phyloP scores from a whole-genome alignment of 768 basidiomycete species.

The Sporobolomyces pararoseus region DNA sequence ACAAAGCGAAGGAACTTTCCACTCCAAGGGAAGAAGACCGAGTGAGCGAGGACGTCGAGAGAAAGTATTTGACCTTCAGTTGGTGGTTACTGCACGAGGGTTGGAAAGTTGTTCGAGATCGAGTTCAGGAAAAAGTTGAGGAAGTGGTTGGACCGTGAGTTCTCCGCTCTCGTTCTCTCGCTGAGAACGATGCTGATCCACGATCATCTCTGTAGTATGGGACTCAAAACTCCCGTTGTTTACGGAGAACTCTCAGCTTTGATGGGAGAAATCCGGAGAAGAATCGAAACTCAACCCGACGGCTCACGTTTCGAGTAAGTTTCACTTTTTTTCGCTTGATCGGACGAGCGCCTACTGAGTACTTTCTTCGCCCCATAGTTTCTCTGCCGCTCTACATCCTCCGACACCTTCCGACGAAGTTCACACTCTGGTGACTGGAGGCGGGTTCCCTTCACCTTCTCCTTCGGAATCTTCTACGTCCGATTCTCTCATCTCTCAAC shows the following conservation, averaged over 20 bases:
- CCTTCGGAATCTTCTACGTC: neutral
- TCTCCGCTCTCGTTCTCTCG: neutral
- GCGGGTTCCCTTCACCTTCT: conserved; percentile 41
- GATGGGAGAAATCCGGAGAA: conserved; percentile 66
- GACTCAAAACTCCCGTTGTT: conserved; percentile 71
- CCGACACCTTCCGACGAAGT: conserved; percentile 67
- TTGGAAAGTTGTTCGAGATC: conserved; percentile 75
- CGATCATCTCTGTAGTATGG: conserved; percentile 58
- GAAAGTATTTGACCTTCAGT: conserved; percentile 74
- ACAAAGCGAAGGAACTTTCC: conserved; percentile 47
- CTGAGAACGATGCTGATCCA: neutral
- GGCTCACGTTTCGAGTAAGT: conserved; percentile 54
- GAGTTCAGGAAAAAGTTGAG: conserved; percentile 70
- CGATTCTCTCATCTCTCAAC: conserved; percentile 46
- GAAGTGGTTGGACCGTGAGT: conserved; percentile 78
- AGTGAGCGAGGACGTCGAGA: conserved; percentile 62
- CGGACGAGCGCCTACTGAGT: too few species aligned
- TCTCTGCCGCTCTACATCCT: conserved; percentile 69
- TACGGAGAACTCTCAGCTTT: conserved; percentile 65
- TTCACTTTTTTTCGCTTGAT: too few species aligned
- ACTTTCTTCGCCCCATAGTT: conserved; percentile 52
- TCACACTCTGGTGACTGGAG: conserved; percentile 30
- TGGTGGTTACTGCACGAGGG: conserved; percentile 94
- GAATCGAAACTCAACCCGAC: conserved; percentile 64
- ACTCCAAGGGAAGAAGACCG: conserved; percentile 51